These are phyloP conservation scores for Stylosanthes scabra DNA, from an alignment of 331 rosid genomes.

Conservation along the genomic window DNA sequence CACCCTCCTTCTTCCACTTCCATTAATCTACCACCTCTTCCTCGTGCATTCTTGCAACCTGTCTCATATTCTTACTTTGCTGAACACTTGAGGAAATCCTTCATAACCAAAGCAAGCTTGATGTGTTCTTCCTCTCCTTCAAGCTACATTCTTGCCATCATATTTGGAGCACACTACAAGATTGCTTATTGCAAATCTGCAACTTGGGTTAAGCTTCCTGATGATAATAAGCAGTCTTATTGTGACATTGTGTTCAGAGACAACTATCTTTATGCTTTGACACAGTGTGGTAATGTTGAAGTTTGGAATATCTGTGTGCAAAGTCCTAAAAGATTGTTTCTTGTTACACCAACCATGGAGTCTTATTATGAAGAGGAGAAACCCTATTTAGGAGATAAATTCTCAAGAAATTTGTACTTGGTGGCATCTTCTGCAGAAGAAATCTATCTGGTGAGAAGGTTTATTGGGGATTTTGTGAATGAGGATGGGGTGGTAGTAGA, in stretches of 20 bases:
- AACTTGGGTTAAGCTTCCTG: conserved; percentile 31
- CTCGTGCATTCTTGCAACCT: neutral
- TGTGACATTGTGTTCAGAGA: conserved; percentile 32
- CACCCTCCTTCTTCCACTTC: neutral
- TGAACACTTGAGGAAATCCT: neutral
- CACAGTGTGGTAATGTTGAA: neutral
- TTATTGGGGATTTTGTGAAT: conserved; percentile 36
- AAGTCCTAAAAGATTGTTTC: neutral
- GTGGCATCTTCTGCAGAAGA: conserved; percentile 24
- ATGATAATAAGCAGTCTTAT: neutral
- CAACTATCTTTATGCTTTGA: conserved; percentile 27
- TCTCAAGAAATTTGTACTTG: conserved; percentile 29
- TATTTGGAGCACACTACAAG: neutral
- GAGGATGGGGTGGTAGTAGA: conserved; percentile 17
- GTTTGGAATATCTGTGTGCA: conserved; percentile 11
- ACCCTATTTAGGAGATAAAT: neutral
- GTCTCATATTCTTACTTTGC: neutral
- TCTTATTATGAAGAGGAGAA: neutral
- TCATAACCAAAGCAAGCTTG: conserved; percentile 30
- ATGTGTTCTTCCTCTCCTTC: neutral
- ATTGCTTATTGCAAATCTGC: conserved; percentile 21
- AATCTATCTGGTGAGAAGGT: conserved; percentile 28
- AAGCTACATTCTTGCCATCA: conserved; percentile 3
- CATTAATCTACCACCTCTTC: conserved; percentile 23
- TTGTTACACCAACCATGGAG: conserved; percentile 1